These are phyloP conservation scores for Brassica rapa DNA, from an alignment of 345 rosid species.

Conservation along the genomic window DNA sequence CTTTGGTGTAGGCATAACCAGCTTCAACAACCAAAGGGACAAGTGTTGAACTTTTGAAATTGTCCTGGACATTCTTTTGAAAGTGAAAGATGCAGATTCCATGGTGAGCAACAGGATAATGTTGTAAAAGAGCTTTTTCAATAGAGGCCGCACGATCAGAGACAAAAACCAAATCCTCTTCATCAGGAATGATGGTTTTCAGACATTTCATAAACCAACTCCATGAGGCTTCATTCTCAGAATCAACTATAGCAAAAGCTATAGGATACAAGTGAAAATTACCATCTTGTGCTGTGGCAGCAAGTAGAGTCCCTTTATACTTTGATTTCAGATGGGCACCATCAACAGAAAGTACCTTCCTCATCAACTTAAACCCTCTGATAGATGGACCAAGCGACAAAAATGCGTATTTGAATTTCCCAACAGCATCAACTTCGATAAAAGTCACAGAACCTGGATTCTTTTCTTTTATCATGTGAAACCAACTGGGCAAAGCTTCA, in stretches of 20 bases:
- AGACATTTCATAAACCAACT: neutral
- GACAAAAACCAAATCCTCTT: neutral
- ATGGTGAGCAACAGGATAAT: neutral
- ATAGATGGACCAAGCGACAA: neutral
- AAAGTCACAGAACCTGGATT: too few species aligned
- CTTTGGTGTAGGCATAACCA: neutral
- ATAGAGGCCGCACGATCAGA: neutral
- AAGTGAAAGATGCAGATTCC: neutral
- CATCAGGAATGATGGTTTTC: neutral
- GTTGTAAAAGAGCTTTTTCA: neutral
- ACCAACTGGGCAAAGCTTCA: too few species aligned
- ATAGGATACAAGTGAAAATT: neutral
- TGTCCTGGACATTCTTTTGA: neutral
- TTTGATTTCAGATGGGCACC: neutral
- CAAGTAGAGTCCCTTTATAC: neutral
- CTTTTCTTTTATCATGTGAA: too few species aligned
- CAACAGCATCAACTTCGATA: too few species aligned
- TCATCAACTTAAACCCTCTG: neutral
- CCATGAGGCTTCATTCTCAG: neutral
- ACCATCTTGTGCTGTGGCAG: neutral
- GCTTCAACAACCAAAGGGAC: neutral
- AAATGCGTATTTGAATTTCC: neutral
- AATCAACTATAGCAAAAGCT: neutral
- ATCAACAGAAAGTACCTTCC: neutral
- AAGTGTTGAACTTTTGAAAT: neutral